These are phyloP conservation scores for Lactarius evosmus DNA, from an alignment of 768 basidiomycete genomes.

Conservation along the genomic window DNA sequence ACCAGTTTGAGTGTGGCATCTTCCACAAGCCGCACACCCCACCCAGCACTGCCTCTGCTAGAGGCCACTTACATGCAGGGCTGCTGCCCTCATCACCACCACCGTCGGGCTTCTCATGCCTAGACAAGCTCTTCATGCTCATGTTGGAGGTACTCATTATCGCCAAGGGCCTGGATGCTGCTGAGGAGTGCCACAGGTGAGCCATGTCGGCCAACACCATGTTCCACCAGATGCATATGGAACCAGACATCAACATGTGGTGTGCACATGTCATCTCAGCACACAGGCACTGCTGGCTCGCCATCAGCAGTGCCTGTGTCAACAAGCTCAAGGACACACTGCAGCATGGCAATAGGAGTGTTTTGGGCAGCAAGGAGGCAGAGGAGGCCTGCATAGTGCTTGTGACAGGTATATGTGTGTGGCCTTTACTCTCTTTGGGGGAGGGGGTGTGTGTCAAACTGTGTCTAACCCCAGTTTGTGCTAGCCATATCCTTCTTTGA, in stretches of 20 bases:
- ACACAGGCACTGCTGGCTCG: conserved; percentile 53
- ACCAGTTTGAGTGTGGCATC: conserved; percentile 66
- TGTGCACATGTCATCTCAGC: conserved; percentile 44
- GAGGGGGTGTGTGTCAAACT: conserved; percentile 30
- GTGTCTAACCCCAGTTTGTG: too few species aligned
- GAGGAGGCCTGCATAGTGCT: too few species aligned
- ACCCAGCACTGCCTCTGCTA: neutral
- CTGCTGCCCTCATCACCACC: neutral
- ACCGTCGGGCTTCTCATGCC: conserved; percentile 45
- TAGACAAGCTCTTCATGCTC: conserved; percentile 59
- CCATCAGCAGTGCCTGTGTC: conserved; percentile 51
- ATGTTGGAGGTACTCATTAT: conserved; percentile 60
- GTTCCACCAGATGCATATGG: conserved; percentile 62
- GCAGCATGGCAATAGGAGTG: conserved; percentile 41
- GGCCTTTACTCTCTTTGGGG: too few species aligned
- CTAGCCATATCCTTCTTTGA: too few species aligned
- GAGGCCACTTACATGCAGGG: neutral
- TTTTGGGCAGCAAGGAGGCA: conserved; percentile 43
- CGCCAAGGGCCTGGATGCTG: conserved; percentile 50
- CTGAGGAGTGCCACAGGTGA: conserved; percentile 52
- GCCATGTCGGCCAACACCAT: conserved; percentile 59
- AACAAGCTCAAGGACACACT: conserved; percentile 55
- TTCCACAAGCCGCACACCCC: conserved; percentile 64
- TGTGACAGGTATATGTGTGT: too few species aligned
- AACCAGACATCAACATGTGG: conserved; percentile 53